These are phyloP conservation scores for Lentinus polychrous DNA, from an alignment of 1,284 basidiomycete genomes.

Conservation along the genomic window DNA sequence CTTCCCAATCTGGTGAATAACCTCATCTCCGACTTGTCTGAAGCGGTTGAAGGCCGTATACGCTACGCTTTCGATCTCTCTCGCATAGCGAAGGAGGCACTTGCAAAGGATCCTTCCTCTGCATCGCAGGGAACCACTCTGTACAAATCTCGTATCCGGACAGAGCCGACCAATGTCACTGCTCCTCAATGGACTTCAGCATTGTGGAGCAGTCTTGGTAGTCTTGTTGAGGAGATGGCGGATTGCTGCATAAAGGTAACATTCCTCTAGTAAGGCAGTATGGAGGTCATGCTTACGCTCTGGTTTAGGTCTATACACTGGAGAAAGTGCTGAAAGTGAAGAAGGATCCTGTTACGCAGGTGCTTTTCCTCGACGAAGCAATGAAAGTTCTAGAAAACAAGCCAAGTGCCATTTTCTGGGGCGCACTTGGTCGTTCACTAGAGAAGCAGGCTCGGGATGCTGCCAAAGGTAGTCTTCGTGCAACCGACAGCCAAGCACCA, in stretches of 20 bases:
- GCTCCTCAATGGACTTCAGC: slow-evolving; percentile 77
- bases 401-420: slow-evolving; percentile 90
- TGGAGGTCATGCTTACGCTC: neutral
- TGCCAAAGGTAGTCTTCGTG: slow-evolving; percentile 47
- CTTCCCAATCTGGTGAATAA: slow-evolving; percentile 80
- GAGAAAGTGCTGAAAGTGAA: slow-evolving; percentile 91
- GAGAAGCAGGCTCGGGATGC: slow-evolving; percentile 77
- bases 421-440: slow-evolving; percentile 69
- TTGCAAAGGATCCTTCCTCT: slow-evolving; percentile 51
- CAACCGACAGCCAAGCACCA: neutral
- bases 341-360: slow-evolving; percentile 71
- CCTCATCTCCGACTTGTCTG: slow-evolving; percentile 75
- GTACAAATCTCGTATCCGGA: slow-evolving; percentile 77
- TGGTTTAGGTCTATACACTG: slow-evolving; percentile 77
- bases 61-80: slow-evolving; percentile 80
- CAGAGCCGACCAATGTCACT: slow-evolving; percentile 79
- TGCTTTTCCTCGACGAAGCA: slow-evolving; percentile 83
- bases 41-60: slow-evolving; percentile 79
- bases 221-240: slow-evolving; percentile 83
- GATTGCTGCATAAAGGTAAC: slow-evolving; percentile 84
- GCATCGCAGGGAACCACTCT: slow-evolving; percentile 34
- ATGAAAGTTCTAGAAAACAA: slow-evolving; percentile 88
- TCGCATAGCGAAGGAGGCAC: slow-evolving; percentile 77
- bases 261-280: neutral
- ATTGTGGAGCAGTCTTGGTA: slow-evolving; percentile 80